Conservation (phyloP, 257 asterid genomes). For the Jacaranda copaia region DNA sequence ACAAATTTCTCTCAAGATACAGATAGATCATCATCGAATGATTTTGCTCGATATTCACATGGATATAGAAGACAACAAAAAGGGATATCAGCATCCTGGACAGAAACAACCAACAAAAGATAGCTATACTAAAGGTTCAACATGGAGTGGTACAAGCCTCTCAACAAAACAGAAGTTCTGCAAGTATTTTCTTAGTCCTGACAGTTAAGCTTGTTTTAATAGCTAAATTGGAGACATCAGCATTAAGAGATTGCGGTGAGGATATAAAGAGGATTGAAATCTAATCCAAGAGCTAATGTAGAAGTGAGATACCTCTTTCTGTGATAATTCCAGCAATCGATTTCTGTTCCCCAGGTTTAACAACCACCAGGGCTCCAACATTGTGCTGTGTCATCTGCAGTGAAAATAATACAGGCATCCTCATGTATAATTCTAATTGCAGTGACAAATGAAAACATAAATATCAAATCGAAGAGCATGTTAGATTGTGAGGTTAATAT, state of each 20-base stretch:
- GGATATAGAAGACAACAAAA: too few species aligned
- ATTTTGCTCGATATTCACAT: neutral
- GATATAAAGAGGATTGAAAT: too few species aligned
- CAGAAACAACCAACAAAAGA: neutral
- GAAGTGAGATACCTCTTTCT: slow-evolving; percentile 53
- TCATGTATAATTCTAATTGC: neutral
- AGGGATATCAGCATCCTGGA: too few species aligned
- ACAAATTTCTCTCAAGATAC: neutral
- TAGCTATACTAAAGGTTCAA: neutral
- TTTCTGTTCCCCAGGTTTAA: slow-evolving; percentile 83
- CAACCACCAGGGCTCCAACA: slow-evolving; percentile 98
- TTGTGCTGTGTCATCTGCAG: slow-evolving; percentile 97
- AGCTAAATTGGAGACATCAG: too few species aligned
- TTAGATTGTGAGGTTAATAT: too few species aligned
- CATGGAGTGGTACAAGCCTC: neutral
- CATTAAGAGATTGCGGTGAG: too few species aligned
- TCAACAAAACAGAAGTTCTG: neutral
- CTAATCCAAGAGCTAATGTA: too few species aligned
- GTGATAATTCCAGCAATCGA: slow-evolving; percentile 87
- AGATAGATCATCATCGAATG: neutral
- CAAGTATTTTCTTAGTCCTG: slow-evolving; percentile 26
- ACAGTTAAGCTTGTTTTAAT: too few species aligned
- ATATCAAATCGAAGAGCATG: too few species aligned
- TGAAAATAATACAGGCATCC: neutral
- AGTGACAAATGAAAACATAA: too few species aligned